Evolutionary conservation across 83 land plant species (phyloP).

Genomic region (Thuja plicata): DNA sequence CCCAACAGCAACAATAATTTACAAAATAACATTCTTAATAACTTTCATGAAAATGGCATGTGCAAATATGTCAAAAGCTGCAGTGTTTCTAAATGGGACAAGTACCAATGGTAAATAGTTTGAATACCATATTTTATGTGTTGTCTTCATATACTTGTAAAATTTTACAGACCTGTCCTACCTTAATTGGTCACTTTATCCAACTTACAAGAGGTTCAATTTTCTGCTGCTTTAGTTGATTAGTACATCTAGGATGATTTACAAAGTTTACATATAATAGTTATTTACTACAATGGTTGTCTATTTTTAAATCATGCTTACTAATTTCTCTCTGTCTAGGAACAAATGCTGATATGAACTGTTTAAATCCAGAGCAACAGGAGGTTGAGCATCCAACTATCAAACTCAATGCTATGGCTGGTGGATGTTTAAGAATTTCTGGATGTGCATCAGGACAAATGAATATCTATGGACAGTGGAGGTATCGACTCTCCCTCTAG

Average conservation of each 20-base stretch:
- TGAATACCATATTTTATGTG: background rate
- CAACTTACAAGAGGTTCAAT: background rate
- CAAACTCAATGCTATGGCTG: background rate
- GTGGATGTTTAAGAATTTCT: conserved; percentile 11
- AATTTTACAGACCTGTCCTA: background rate
- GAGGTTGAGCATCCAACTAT: background rate
- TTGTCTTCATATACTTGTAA: background rate
- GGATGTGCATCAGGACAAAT: conserved; percentile 33
- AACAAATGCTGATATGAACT: background rate
- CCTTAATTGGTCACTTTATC: background rate
- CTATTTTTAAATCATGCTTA: background rate
- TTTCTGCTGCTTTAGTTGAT: background rate
- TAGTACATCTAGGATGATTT: background rate
- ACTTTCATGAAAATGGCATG: conserved; percentile 1
- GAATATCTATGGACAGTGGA: conserved; percentile 44
- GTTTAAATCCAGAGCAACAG: background rate
- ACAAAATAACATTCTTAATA: background rate
- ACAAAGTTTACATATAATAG: background rate
- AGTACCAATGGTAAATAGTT: conserved; percentile 3
- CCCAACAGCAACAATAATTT: background rate
- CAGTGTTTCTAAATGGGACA: background rate
- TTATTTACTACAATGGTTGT: background rate
- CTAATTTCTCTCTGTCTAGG: background rate
- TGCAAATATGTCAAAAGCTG: background rate
- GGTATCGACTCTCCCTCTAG: conserved; percentile 55